phyloP scores from a whole-genome alignment of 768 basidiomycete genomes.

The Lactifluus hygrophoroides region DNA sequence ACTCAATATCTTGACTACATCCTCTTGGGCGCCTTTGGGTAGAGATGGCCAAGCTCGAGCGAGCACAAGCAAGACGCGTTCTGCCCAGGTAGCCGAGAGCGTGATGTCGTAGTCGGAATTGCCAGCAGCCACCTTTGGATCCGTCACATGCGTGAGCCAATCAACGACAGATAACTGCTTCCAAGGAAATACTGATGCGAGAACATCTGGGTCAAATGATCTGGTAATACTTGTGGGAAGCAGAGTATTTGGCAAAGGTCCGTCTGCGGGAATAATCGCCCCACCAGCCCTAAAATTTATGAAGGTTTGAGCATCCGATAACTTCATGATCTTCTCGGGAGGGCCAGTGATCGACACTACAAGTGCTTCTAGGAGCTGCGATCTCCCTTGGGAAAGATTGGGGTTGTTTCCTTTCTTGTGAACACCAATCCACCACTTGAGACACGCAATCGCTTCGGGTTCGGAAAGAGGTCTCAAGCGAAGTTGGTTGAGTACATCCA shows the following conservation, averaged over 20 bases:
- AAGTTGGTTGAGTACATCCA: slow-evolving; percentile 77
- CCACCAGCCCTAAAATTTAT: slow-evolving; percentile 53
- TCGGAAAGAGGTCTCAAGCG: slow-evolving; percentile 58
- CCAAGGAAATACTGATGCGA: slow-evolving; percentile 63
- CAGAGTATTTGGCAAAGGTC: slow-evolving; percentile 66
- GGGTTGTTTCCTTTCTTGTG: slow-evolving; percentile 31
- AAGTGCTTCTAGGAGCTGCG: slow-evolving; percentile 61
- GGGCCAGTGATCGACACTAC: slow-evolving; percentile 41
- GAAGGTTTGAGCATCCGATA: slow-evolving; percentile 64
- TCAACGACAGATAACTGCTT: slow-evolving; percentile 63
- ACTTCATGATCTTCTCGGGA: slow-evolving; percentile 52
- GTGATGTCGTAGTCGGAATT: slow-evolving; percentile 53
- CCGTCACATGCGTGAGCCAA: slow-evolving; percentile 65
- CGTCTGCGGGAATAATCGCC: slow-evolving; percentile 55
- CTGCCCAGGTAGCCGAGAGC: slow-evolving; percentile 64
- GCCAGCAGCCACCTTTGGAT: slow-evolving; percentile 33
- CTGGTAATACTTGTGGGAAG: slow-evolving; percentile 62
- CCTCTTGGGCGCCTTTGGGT: slow-evolving; percentile 35
- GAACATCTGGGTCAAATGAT: slow-evolving; percentile 41
- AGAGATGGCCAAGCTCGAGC: slow-evolving; percentile 68
- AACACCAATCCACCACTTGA: slow-evolving; percentile 75
- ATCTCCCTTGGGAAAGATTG: slow-evolving; percentile 39
- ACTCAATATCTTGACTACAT: slow-evolving; percentile 35
- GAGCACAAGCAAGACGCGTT: slow-evolving; percentile 61
- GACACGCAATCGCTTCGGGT: slow-evolving; percentile 68